A percentile compares a stretch with the other conserved stretches of the same genome.
Conservation (phyloP, 192 early-diverging fungal species). For the Spizellomyces sp. region DNA sequence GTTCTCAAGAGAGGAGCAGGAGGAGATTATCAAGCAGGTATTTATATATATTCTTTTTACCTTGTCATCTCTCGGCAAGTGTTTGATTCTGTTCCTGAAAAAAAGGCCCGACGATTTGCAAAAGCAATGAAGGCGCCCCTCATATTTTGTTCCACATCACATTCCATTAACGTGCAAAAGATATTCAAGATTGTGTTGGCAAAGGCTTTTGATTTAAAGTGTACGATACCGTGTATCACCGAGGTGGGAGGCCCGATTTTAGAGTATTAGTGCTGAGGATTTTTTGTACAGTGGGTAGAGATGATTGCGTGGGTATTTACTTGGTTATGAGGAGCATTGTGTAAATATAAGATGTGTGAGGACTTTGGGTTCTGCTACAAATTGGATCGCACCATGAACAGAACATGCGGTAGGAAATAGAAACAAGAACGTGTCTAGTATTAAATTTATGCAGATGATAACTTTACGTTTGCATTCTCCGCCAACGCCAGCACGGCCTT, state of each 20-base stretch:
- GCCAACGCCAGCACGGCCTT: too few species aligned
- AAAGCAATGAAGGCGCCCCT: constrained; percentile 94
- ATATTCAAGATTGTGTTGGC: constrained; percentile 96
- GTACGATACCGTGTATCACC: constrained; percentile 89
- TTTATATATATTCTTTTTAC: background rate
- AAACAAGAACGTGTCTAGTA: too few species aligned
- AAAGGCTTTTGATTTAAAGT: constrained; percentile 91
- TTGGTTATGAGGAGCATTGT: too few species aligned
- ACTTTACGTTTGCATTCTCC: too few species aligned
- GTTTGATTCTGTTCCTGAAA: constrained; percentile 9
- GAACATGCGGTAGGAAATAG: too few species aligned
- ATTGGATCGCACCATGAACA: too few species aligned
- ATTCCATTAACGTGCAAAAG: constrained; percentile 95
- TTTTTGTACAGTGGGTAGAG: too few species aligned
- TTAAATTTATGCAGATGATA: too few species aligned
- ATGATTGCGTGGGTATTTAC: too few species aligned
- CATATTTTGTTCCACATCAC: constrained; percentile 91
- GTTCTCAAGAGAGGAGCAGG: constrained; percentile 84
- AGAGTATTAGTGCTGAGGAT: constrained; percentile 61
- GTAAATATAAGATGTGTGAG: too few species aligned
- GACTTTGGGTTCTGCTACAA: too few species aligned
- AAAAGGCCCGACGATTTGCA: constrained; percentile 77
- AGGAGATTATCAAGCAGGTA: constrained; percentile 90
- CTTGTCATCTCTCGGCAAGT: background rate
- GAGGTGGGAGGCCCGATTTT: constrained; percentile 90